These are phyloP conservation scores for Ganoderma multipileum DNA, from an alignment of 1,284 basidiomycete species.

Conservation along the genomic window DNA sequence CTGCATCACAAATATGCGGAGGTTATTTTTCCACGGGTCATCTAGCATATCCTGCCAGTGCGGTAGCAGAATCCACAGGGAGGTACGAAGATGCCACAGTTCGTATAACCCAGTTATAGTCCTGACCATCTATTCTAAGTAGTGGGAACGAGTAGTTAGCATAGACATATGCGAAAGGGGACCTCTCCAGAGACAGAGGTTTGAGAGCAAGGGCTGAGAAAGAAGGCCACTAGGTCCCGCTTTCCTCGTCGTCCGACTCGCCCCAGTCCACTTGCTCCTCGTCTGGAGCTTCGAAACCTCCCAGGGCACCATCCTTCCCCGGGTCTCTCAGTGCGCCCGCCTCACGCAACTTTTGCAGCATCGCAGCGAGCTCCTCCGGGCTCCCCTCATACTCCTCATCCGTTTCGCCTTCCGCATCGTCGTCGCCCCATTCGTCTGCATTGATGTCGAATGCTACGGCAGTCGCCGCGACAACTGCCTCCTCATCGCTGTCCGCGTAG, in stretches of 20 bases:
- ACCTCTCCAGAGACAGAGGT: too few species aligned
- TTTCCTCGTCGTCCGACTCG: slow-evolving; percentile 54
- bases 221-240: not conserved
- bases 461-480: slow-evolving; percentile 19
- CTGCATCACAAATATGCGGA: too few species aligned
- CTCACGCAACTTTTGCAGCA: slow-evolving; percentile 59
- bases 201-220: not conserved
- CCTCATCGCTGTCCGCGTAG: slow-evolving; percentile 62
- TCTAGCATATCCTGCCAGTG: too few species aligned
- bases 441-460: slow-evolving; percentile 11
- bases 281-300: slow-evolving; percentile 41
- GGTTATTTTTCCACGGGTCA: too few species aligned
- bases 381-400: slow-evolving; percentile 40
- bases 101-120: too few species aligned
- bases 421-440: slow-evolving; percentile 34
- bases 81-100: too few species aligned
- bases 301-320: slow-evolving; percentile 31
- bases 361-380: slow-evolving; percentile 53
- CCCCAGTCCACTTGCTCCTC: slow-evolving; percentile 71
- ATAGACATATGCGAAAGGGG: too few species aligned
- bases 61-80: too few species aligned
- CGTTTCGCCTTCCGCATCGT: slow-evolving; percentile 41
- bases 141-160: too few species aligned
- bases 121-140: too few species aligned
- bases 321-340: slow-evolving; percentile 45